Base-by-base conservation (phyloP, 2,329 filamentous ascomycete species). In the Teratosphaeria nubilosa region DNA sequence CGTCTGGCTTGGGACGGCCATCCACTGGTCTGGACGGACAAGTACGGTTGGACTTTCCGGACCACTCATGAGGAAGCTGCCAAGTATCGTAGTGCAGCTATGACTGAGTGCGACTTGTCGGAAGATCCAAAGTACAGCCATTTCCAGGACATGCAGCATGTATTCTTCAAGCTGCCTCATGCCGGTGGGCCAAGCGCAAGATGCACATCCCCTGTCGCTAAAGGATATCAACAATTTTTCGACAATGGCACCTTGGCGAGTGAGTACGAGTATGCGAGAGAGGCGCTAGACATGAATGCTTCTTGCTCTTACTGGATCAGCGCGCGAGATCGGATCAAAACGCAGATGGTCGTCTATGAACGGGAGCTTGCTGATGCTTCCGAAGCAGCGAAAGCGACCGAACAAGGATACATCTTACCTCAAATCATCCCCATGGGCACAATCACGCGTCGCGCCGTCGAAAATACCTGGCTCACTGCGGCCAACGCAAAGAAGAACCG, bases 301-400 rank as follows among this genome's bases (percentile, higher is more conserved):
- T 96, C 91, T 0, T 99, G 95, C 71, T 97, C 92, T 0, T 99
- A 99, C 74, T 99, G 95, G 94, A 97, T 99, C 66, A 96, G 90
- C 68, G 91, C 94, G 16, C 83, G 94, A 61, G 90, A 96, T 69
- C 81, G 94, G 54, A 99, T 99, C 73, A 92, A 78, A 80, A 88
- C 86, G n/a, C 94, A 99, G 69, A 89, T 97, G 80, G 91, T 95
- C 1, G 88, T 99, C 1, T 96, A 95, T 70, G 80, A 91, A 59
- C 78, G 85, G 34, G 85, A 95, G 51, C 58, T 65, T 9, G 69
- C 69, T 0, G 63, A 57, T 66, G 66, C 31, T 4, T 63, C 69
- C 0, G 58, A 70, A 22, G 65, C 64, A 20, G 51, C 56, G 11
- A 54, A 60, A 11, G 58, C 73, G 65, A 67, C 66, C 11, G 72